These are phyloP conservation scores for Teratosphaeriaceae sp. DNA, from an alignment of 2,329 filamentous ascomycete species.

Conservation along the genomic window DNA sequence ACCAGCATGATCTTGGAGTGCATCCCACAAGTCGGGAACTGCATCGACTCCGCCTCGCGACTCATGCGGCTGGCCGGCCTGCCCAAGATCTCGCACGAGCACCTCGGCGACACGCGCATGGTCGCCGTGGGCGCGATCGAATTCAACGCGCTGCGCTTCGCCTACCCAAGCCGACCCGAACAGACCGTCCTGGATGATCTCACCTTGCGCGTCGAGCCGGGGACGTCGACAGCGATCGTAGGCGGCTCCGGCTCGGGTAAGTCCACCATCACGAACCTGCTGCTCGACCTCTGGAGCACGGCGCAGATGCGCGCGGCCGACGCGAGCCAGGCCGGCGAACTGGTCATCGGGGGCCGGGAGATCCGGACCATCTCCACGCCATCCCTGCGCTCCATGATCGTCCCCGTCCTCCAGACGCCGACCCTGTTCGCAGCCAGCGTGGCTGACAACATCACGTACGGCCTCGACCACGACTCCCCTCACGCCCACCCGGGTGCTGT, in stretches of 20 bases:
- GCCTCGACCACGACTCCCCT: slow-evolving; percentile 51
- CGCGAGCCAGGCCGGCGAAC: slow-evolving; percentile 27
- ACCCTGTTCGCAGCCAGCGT: slow-evolving; percentile 73
- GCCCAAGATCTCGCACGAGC: slow-evolving; percentile 53
- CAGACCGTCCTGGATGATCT: slow-evolving; percentile 54
- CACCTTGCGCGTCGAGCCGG: slow-evolving; percentile 56
- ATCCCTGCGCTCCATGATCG: slow-evolving; percentile 54
- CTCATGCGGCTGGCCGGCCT: slow-evolving; percentile 65
- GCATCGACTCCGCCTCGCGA: slow-evolving; percentile 64
- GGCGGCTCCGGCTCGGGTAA: slow-evolving; percentile 87
- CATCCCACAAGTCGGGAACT: slow-evolving; percentile 73
- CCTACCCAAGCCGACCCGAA: slow-evolving; percentile 56
- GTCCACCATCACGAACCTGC: slow-evolving; percentile 69
- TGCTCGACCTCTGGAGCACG: slow-evolving; percentile 71
- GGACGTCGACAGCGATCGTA: slow-evolving; percentile 69
- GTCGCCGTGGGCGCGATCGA: slow-evolving; percentile 46
- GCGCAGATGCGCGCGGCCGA: slow-evolving; percentile 43
- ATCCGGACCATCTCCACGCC: slow-evolving; percentile 54
- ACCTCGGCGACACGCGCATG: slow-evolving; percentile 41
- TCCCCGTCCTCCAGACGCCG: slow-evolving; percentile 64
- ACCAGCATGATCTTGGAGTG: slow-evolving; percentile 62
- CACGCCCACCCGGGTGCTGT: slow-evolving; percentile 43
- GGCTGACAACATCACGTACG: slow-evolving; percentile 76
- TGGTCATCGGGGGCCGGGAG: slow-evolving; percentile 55
- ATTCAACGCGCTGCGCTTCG: slow-evolving; percentile 61